Evolutionary conservation across 106 monocot genomes (phyloP).

Genomic region (Dendrobium huoshanense): DNA sequence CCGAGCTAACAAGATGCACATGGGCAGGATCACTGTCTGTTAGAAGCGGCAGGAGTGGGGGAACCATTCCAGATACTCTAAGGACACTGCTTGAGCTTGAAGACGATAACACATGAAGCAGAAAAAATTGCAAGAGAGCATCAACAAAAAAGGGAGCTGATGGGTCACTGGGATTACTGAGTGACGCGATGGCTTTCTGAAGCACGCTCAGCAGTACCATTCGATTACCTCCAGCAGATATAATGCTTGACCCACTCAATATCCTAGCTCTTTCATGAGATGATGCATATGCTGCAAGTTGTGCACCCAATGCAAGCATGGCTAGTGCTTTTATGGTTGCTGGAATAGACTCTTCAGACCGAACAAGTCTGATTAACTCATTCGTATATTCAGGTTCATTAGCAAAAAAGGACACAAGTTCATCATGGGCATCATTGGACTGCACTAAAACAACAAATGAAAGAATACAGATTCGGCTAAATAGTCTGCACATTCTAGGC

Average conservation of each 20-base stretch:
- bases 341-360: slow-evolving; percentile 82
- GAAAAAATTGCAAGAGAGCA: slow-evolving; percentile 88
- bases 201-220: slow-evolving; percentile 82
- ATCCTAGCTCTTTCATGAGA: slow-evolving; percentile 90
- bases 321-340: slow-evolving; percentile 72
- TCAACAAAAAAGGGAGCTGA: slow-evolving; percentile 88
- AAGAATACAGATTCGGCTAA: slow-evolving; percentile 87
- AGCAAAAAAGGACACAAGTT: slow-evolving; percentile 88
- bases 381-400: slow-evolving; percentile 98
- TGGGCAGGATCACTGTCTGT: slow-evolving; percentile 65
- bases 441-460: slow-evolving; percentile 90
- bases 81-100: slow-evolving; percentile 88
- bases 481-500: slow-evolving; percentile 53
- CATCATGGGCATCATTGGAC: slow-evolving; percentile 95
- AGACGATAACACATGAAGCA: slow-evolving; percentile 90
- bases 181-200: slow-evolving; percentile 81
- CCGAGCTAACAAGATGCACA: slow-evolving; percentile 77
- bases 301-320: slow-evolving; percentile 92
- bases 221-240: slow-evolving; percentile 94
- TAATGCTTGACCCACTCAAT: slow-evolving; percentile 88
- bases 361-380: slow-evolving; percentile 88
- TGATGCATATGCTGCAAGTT: slow-evolving; percentile 92
- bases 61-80: slow-evolving; percentile 83
- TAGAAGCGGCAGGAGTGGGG: slow-evolving; percentile 76
- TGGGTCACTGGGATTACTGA: slow-evolving; percentile 70